Conservation (phyloP, 2,329 filamentous ascomycete genomes). For the Hypoxylon sp. region DNA sequence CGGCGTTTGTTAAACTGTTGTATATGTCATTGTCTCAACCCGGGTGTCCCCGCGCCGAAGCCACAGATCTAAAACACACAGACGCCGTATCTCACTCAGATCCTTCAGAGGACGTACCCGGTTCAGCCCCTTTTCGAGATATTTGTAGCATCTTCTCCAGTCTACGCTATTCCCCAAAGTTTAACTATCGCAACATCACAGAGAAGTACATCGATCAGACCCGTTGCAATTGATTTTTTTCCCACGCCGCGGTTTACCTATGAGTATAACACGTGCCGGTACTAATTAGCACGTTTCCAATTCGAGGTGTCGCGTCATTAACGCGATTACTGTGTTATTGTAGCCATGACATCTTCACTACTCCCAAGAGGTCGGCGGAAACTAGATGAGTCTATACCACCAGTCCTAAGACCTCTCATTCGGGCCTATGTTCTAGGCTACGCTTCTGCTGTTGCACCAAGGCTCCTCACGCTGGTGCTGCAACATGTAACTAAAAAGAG, state of each 20-base stretch:
- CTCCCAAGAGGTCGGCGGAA: constrained; percentile 34
- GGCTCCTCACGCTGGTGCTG: constrained; percentile 63
- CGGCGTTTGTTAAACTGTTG: constrained; percentile 13
- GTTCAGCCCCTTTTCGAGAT: constrained; percentile 18
- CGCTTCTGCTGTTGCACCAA: constrained; percentile 65
- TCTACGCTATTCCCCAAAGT: constrained; percentile 4
- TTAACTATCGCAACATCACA: constrained; percentile 4
- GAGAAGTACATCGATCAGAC: not conserved
- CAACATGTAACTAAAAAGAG: constrained; percentile 55
- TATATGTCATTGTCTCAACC: constrained; percentile 18
- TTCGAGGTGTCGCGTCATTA: constrained; percentile 21
- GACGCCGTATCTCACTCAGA: constrained; percentile 28
- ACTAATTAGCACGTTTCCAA: constrained; percentile 4
- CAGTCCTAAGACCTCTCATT: constrained; percentile 62
- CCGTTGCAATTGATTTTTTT: not conserved
- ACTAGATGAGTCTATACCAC: constrained; percentile 53
- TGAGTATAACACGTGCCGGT: constrained; percentile 6
- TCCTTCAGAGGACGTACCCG: constrained; percentile 15
- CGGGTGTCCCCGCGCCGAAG: constrained; percentile 9
- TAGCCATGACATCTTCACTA: constrained; percentile 41
- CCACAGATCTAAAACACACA: constrained; percentile 28
- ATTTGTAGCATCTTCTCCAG: constrained; percentile 11
- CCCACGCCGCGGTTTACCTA: constrained; percentile 13
- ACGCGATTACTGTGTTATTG: constrained; percentile 26
- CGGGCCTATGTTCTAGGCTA: constrained; percentile 70